Evolutionary conservation across 2,329 filamentous ascomycete genomes (phyloP).

Genomic region (Mycocentrospora acerina): DNA sequence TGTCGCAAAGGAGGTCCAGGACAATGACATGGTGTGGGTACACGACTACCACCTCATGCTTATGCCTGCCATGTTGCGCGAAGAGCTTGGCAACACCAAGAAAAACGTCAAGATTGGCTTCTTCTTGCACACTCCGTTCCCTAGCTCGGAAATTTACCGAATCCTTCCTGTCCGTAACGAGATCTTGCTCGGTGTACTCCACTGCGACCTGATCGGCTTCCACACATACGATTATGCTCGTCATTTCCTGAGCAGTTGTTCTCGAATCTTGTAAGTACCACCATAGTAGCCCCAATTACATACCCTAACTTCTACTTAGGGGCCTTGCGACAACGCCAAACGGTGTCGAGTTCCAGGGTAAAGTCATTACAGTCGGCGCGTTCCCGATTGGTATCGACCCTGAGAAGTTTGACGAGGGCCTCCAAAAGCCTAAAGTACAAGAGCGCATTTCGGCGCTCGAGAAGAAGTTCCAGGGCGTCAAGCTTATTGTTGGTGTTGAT

Average conservation of each 20-base stretch:
- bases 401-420: conserved; percentile 88
- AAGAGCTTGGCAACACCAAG: conserved; percentile 76
- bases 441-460: conserved; percentile 82
- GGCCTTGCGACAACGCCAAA: conserved; percentile 82
- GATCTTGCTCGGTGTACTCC: conserved; percentile 81
- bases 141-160: conserved; percentile 93
- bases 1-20: conserved; percentile 82
- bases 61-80: conserved; percentile 89
- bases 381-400: conserved; percentile 98
- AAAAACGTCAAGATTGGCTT: conserved; percentile 98
- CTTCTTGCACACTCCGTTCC: conserved; percentile 97
- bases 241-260: conserved; percentile 94
- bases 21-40: conserved; percentile 95
- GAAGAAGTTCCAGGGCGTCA: conserved; percentile 92
- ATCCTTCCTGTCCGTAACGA: conserved; percentile 91
- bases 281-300: not conserved
- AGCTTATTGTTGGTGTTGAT: conserved; percentile 95
- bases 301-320: conserved; percentile 35
- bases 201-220: conserved; percentile 95
- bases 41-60: conserved; percentile 99
- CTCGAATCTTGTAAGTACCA: conserved; percentile 73
- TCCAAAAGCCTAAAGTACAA: conserved; percentile 82
- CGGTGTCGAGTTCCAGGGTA: conserved; percentile 86
- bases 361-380: conserved; percentile 86
- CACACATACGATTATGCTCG: conserved; percentile 99